These are phyloP conservation scores for Metschnikowia similis DNA, from an alignment of 805 yeast genomes.

Conservation along the genomic window DNA sequence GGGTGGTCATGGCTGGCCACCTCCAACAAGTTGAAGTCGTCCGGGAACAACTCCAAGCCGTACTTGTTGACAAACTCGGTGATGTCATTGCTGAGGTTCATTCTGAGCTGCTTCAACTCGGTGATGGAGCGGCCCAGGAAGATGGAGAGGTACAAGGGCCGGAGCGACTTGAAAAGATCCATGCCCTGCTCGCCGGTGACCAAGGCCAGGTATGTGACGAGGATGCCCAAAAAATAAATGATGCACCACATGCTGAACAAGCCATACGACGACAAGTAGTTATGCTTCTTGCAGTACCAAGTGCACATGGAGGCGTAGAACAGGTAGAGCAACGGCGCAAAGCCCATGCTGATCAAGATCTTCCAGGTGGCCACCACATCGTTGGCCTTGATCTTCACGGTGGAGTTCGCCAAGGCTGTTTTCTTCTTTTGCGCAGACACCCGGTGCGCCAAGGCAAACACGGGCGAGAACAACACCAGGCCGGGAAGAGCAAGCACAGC, in stretches of 20 bases:
- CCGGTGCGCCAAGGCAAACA: slow-evolving; percentile 70
- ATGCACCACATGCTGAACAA: slow-evolving; percentile 41
- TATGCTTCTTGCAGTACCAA: slow-evolving; percentile 17
- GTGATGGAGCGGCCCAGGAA: slow-evolving; percentile 53
- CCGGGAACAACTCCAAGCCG: slow-evolving; percentile 81
- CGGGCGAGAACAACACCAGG: slow-evolving; percentile 80
- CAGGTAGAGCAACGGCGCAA: slow-evolving; percentile 82
- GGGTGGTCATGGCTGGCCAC: slow-evolving; percentile 34
- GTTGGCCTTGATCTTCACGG: slow-evolving; percentile 86
- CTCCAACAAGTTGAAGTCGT: slow-evolving; percentile 63
- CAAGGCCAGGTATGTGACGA: slow-evolving; percentile 85
- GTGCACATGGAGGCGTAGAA: slow-evolving; percentile 69
- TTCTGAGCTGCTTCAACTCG: slow-evolving; percentile 59
- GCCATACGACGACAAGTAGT: slow-evolving; percentile 13
- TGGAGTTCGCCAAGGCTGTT: slow-evolving; percentile 77
- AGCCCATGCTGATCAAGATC: slow-evolving; percentile 78
- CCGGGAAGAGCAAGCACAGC: slow-evolving; percentile 80
- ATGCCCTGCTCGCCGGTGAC: slow-evolving; percentile 90
- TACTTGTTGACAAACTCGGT: slow-evolving; percentile 73
- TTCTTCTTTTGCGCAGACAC: slow-evolving; percentile 71
- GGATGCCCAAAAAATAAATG: slow-evolving; percentile 58
- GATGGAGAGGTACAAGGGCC: slow-evolving; percentile 71
- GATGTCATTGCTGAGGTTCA: slow-evolving; percentile 62
- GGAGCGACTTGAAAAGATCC: slow-evolving; percentile 77
- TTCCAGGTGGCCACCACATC: slow-evolving; percentile 99